These are phyloP conservation scores for Raphanus sativus DNA, from an alignment of 345 rosid species.

Conservation along the genomic window DNA sequence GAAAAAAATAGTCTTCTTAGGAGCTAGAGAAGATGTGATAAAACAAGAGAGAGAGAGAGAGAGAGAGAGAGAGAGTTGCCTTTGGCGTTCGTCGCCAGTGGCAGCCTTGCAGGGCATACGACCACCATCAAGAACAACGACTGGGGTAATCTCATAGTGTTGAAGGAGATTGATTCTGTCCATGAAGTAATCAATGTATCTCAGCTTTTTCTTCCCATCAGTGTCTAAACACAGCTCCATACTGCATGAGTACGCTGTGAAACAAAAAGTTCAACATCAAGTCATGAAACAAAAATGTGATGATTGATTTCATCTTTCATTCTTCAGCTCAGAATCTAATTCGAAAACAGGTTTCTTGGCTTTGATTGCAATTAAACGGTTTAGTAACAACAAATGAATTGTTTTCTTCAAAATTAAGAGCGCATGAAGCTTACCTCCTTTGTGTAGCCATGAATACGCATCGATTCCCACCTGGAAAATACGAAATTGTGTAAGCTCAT, in stretches of 20 bases:
- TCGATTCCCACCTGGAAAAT: constrained; percentile 83
- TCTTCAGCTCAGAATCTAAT: not conserved
- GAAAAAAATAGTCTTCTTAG: not conserved
- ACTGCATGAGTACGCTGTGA: constrained; percentile 88
- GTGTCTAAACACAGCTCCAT: constrained; percentile 87
- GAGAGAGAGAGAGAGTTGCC: constrained; percentile 34
- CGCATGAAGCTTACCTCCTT: constrained; percentile 63
- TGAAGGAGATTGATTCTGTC: constrained; percentile 74
- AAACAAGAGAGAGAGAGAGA: not conserved
- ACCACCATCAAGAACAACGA: constrained; percentile 88
- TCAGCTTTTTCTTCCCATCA: constrained; percentile 56
- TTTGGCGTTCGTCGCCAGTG: constrained; percentile 67
- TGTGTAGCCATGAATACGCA: constrained; percentile 93
- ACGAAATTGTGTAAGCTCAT: not conserved
- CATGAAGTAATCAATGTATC: constrained; percentile 76
- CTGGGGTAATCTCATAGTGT: constrained; percentile 61
- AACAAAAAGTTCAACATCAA: not conserved
- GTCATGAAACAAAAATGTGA: not conserved
- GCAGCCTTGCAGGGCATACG: constrained; percentile 73
- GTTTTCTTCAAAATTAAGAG: not conserved
- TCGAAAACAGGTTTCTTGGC: not conserved
- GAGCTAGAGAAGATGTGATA: not conserved
- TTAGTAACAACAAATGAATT: not conserved
- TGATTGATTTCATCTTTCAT: not conserved
- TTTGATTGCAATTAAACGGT: not conserved